Evolutionary conservation across 768 basidiomycete genomes (phyloP).

Genomic region (Xanthoconium purpureum): DNA sequence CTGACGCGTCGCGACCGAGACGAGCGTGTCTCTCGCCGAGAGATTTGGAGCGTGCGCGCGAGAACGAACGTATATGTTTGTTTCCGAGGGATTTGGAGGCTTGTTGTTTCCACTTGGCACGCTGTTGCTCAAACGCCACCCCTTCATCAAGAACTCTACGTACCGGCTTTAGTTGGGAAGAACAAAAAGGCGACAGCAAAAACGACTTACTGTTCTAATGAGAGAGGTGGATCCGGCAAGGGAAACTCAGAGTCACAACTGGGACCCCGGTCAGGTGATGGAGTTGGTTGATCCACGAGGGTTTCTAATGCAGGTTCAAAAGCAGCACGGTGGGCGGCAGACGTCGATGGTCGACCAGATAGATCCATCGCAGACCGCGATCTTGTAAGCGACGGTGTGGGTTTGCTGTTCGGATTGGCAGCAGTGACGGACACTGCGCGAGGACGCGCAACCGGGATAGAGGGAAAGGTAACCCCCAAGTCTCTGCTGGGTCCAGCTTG

Average conservation of each 20-base stretch:
- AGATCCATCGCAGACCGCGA: conserved; percentile 26
- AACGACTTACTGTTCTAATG: conserved; percentile 43
- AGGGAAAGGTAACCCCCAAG: conserved; percentile 7
- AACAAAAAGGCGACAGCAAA: background rate
- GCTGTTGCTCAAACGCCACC: conserved; percentile 56
- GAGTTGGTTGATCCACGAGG: conserved; percentile 12
- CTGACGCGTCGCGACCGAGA: conserved; percentile 14
- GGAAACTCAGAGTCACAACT: conserved; percentile 49
- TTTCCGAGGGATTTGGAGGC: conserved; percentile 66
- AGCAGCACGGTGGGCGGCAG: background rate
- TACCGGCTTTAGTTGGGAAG: background rate
- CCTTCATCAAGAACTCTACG: conserved; percentile 67
- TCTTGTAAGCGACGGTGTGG: conserved; percentile 8
- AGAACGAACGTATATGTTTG: conserved; percentile 56
- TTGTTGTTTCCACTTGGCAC: conserved; percentile 62
- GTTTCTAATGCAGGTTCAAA: conserved; percentile 23
- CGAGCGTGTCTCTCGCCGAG: conserved; percentile 21
- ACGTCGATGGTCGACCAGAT: conserved; percentile 2
- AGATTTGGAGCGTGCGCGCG: conserved; percentile 49
- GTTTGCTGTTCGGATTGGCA: background rate
- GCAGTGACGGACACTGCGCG: conserved; percentile 18
- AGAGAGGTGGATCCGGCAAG: conserved; percentile 56
- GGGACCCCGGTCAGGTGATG: background rate
- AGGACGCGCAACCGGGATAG: conserved; percentile 16
- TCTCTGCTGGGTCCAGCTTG: conserved; percentile 1